Percentiles rank a stretch among this genome's conserved stretches.
phyloP scores from a whole-genome alignment of 2,329 filamentous ascomycete species.

The Penicillium verrucosum region DNA sequence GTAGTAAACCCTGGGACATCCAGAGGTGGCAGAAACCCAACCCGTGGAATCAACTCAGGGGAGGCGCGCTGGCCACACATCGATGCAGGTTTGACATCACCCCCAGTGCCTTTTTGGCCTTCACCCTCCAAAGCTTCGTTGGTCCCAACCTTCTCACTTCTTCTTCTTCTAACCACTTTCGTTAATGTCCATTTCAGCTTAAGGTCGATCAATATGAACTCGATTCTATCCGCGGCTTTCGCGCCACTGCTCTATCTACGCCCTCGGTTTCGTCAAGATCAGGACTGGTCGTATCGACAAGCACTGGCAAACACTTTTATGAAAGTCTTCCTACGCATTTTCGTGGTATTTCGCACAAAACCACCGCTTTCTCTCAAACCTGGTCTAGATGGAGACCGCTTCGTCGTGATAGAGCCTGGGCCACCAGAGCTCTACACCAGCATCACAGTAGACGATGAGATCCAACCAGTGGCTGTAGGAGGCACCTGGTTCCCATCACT shows the following conservation, averaged over 20 bases:
- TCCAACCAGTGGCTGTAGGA: constrained; percentile 11
- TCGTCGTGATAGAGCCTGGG: constrained; percentile 9
- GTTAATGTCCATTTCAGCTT: not conserved
- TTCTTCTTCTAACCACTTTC: not conserved
- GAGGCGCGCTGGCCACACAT: not conserved
- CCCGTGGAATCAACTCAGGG: not conserved
- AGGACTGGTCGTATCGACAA: constrained; percentile 14
- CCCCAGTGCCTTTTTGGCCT: not conserved
- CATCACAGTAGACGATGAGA: constrained; percentile 2
- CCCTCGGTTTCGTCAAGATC: constrained; percentile 7
- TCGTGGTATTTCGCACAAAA: constrained; percentile 8
- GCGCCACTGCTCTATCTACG: constrained; percentile 4
- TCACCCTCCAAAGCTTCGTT: not conserved
- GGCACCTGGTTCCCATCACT: constrained; percentile 15
- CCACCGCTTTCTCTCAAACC: constrained; percentile 12
- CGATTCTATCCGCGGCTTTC: not conserved
- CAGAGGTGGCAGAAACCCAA: not conserved
- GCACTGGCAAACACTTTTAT: constrained; percentile 6
- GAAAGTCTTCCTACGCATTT: constrained; percentile 5
- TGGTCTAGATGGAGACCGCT: constrained; percentile 10
- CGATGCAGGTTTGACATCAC: constrained; percentile 7
- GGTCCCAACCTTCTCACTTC: too few species aligned
- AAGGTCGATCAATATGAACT: not conserved
- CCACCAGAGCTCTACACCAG: constrained; percentile 4
- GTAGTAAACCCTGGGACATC: not conserved